phyloP scores from a whole-genome alignment of 352 stramenopile species.

The Globisporangium nodosum region DNA sequence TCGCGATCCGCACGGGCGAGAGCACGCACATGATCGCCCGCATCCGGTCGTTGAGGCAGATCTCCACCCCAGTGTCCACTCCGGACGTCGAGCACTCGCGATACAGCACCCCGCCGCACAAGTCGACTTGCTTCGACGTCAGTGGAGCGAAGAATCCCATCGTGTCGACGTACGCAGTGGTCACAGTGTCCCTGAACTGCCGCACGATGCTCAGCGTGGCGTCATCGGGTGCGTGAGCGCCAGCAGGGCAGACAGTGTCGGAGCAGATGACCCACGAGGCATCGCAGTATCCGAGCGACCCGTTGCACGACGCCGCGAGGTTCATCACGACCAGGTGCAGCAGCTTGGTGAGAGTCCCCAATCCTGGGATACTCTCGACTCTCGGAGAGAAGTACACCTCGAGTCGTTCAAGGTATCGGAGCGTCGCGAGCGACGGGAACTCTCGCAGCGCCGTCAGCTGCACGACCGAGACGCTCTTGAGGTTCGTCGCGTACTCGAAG shows the following conservation, averaged over 20 bases:
- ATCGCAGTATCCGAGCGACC: not conserved
- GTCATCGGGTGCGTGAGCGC: not conserved
- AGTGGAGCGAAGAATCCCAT: not conserved
- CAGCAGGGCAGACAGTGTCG: not conserved
- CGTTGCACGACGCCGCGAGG: conserved; percentile 1
- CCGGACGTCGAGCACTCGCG: not conserved
- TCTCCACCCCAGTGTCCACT: not conserved
- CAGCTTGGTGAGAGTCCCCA: not conserved
- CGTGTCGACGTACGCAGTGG: not conserved
- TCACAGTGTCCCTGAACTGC: not conserved
- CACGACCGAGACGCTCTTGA: conserved; percentile 29
- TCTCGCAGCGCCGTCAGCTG: conserved; percentile 11
- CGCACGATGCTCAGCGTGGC: not conserved
- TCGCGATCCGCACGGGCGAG: not conserved
- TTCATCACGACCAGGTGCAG: not conserved
- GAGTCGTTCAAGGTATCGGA: conserved; percentile 7
- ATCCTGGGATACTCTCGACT: conserved; percentile 12
- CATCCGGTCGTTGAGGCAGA: conserved; percentile 7
- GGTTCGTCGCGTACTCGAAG: conserved; percentile 19
- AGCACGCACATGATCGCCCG: conserved; percentile 1
- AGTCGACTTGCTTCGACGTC: not conserved
- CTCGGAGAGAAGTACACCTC: conserved; percentile 15
- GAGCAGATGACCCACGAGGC: not conserved
- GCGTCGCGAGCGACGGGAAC: conserved; percentile 19
- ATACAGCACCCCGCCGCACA: conserved; percentile 3